phyloP scores from a whole-genome alignment of 176 grass and related monocot species.

The Raddia distichophylla region DNA sequence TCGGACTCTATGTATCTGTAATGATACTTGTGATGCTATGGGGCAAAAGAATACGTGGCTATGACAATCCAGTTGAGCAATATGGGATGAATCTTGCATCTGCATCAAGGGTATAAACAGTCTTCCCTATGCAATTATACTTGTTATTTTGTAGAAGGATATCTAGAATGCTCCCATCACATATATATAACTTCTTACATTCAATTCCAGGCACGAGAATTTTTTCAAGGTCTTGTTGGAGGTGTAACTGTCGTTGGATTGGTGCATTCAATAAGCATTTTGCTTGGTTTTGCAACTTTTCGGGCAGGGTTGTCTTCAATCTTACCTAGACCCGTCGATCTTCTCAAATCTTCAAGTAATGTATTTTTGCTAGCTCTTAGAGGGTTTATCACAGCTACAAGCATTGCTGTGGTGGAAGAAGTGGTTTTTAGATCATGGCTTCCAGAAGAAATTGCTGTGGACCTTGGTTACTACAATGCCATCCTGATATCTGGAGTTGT shows the following conservation, averaged over 20 bases:
- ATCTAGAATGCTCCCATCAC: background rate
- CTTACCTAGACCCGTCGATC: slow-evolving; percentile 48
- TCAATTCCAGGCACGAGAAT: slow-evolving; percentile 71
- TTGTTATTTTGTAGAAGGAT: slow-evolving; percentile 33
- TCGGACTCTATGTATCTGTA: slow-evolving; percentile 74
- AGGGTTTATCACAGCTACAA: slow-evolving; percentile 69
- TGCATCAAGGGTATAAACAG: slow-evolving; percentile 56
- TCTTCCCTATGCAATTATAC: slow-evolving; percentile 11
- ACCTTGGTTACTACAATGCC: slow-evolving; percentile 73
- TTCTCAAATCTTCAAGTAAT: slow-evolving; percentile 69
- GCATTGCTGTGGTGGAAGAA: slow-evolving; percentile 86
- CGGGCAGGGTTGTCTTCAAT: slow-evolving; percentile 42
- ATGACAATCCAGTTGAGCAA: slow-evolving; percentile 78
- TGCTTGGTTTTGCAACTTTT: slow-evolving; percentile 77
- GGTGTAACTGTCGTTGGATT: slow-evolving; percentile 69
- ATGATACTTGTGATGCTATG: slow-evolving; percentile 85
- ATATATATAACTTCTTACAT: slow-evolving; percentile 29
- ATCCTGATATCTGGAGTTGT: slow-evolving; percentile 76
- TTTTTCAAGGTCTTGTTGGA: slow-evolving; percentile 78
- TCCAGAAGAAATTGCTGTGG: slow-evolving; percentile 80
- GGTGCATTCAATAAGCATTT: slow-evolving; percentile 73
- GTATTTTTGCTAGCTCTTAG: slow-evolving; percentile 51
- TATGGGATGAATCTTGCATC: slow-evolving; percentile 82
- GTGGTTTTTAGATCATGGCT: slow-evolving; percentile 96
- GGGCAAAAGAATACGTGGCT: slow-evolving; percentile 93